phyloP scores from a whole-genome alignment of 306 rosid species.

The Quercus cerris region DNA sequence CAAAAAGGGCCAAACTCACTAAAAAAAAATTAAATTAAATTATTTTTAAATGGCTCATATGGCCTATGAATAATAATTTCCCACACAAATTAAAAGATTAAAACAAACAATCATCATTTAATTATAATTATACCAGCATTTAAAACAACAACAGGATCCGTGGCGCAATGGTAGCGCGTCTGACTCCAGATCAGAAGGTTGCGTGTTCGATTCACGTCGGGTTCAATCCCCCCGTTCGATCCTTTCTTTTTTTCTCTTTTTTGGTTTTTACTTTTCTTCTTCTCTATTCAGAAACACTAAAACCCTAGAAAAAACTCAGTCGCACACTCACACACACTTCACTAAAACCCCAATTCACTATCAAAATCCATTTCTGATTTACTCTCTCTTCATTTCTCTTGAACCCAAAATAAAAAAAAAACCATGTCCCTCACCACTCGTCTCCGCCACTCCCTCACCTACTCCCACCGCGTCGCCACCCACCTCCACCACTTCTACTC shows the following conservation, averaged over 20 bases:
- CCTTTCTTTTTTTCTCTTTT: background rate
- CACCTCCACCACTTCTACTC: conserved; percentile 16
- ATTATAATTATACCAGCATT: too few species aligned
- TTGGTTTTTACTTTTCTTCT: background rate
- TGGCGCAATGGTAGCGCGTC: conserved; percentile 98
- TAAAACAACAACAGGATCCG: conserved; percentile 31
- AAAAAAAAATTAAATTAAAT: too few species aligned
- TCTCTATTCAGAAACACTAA: background rate
- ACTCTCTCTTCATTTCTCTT: background rate
- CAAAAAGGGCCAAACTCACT: too few species aligned
- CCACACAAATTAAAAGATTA: too few species aligned
- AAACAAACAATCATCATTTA: too few species aligned
- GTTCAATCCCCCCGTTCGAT: conserved; percentile 17
- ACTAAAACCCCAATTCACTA: background rate
- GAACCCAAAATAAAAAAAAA: conserved; percentile 14
- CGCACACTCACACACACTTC: too few species aligned
- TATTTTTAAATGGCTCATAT: too few species aligned
- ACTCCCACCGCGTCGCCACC: background rate
- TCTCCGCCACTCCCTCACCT: conserved; percentile 40
- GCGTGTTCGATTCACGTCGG: conserved; percentile 92
- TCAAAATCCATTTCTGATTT: background rate
- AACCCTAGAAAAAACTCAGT: too few species aligned
- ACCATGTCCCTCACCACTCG: conserved; percentile 54
- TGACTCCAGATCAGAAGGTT: conserved; percentile 96
- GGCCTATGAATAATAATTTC: too few species aligned